phyloP scores from a whole-genome alignment of 257 asterid genomes.

The Solanum piurae region DNA sequence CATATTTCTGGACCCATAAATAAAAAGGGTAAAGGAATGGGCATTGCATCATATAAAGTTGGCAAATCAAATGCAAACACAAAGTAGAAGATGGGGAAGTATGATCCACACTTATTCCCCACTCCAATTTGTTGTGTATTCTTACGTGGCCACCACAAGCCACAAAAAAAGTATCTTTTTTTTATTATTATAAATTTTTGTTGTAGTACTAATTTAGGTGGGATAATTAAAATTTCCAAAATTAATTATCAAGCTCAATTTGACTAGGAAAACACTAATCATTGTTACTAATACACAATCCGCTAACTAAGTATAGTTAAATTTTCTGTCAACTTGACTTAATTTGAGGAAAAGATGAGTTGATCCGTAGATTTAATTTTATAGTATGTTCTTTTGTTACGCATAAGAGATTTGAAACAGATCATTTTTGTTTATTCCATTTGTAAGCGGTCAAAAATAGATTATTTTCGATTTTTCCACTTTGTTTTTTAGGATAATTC shows the following conservation, averaged over 20 bases:
- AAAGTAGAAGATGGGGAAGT: constrained; percentile 3
- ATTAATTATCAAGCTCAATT: background rate
- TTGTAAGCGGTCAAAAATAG: background rate
- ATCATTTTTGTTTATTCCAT: background rate
- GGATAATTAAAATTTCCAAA: background rate
- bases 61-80: background rate
- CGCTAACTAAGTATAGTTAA: background rate
- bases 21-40: background rate
- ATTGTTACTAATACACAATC: background rate
- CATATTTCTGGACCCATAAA: background rate
- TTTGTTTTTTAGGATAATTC: background rate
- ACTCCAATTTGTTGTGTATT: constrained; percentile 1
- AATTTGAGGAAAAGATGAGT: background rate
- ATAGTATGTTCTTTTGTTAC: background rate
- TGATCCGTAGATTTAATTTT: background rate
- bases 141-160: constrained; percentile 23
- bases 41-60: background rate
- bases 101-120: constrained; percentile 15
- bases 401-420: background rate
- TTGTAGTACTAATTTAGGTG: background rate
- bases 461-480: background rate
- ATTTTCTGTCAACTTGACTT: background rate
- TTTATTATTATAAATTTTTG: background rate
- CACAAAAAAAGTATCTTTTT: background rate
- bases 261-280: background rate